These are phyloP conservation scores for Amanita phalloides DNA, from an alignment of 768 basidiomycete genomes.

Conservation along the genomic window DNA sequence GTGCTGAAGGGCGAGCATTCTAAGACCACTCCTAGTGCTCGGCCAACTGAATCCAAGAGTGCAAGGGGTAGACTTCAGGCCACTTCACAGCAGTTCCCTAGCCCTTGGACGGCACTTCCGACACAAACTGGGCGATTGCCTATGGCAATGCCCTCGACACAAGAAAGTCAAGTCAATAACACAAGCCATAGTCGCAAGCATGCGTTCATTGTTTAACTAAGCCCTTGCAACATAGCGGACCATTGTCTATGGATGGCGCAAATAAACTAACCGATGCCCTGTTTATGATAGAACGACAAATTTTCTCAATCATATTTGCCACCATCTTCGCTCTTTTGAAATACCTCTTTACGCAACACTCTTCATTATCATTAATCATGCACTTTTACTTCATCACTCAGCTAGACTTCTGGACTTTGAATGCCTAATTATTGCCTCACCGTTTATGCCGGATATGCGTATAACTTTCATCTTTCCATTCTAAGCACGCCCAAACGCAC, in stretches of 20 bases:
- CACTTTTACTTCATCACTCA: neutral
- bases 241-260: too few species aligned
- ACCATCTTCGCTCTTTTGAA: neutral
- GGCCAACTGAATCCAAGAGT: constrained; percentile 1
- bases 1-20: neutral
- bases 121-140: constrained; percentile 20
- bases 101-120: constrained; percentile 34
- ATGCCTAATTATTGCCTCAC: neutral
- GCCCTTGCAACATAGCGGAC: too few species aligned
- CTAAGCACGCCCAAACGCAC: neutral
- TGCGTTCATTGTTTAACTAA: neutral
- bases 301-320: neutral
- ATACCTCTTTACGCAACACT: neutral
- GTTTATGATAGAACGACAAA: neutral
- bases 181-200: neutral
- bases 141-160: constrained; percentile 15
- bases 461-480: neutral
- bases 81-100: constrained; percentile 17
- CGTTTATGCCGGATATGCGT: neutral
- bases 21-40: constrained; percentile 5
- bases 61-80: constrained; percentile 17
- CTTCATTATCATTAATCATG: constrained; percentile 3
- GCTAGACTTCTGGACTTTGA: neutral
- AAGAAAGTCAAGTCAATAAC: neutral
- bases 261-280: neutral